Evolutionary conservation across 2,329 filamentous ascomycete genomes (phyloP), one percentile per base, ranked within the genome.

Genomic region (Chaetoscypha palmicola): DNA sequence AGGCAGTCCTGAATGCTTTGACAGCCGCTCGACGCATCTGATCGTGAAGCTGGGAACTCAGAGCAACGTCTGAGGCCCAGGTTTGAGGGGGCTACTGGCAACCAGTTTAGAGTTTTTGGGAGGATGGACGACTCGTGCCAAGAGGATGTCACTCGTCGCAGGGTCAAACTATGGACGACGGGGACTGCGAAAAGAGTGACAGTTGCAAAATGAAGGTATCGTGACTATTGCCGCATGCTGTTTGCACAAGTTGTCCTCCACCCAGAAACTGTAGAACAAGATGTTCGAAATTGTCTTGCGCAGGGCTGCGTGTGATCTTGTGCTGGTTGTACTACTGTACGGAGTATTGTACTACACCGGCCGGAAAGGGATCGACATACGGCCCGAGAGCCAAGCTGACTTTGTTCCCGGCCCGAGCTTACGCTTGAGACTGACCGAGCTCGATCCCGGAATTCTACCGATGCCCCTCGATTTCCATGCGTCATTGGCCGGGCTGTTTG

Each of bases 11-110:
- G 64, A 85, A 69, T 60, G 77, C 77, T 71, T 78, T 76, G 52
- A 80, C 67, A 56, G 78, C 76, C 66, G 76, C 82, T 68, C 81
- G 83, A 77, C 83, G 83, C 85, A 90, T 90, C 69, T 70, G 70
- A 59, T 52, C 45, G 43, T 47, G 28, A 23, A 50, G 33, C 22
- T 49, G 28, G n/a, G 36, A 33, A 30, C 38, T 47, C 36, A 35
- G 47, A 41, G 31, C 28, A 22, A 26, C 38, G 48, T 53, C 46
- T 50, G 49, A 51, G 44, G 38, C 47, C 45, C 23, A 35, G 26
- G 19, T 45, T 49, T n/a, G 31, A 23, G 24, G 22, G 24, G 11
- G 19, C 5, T 23, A 19, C 19, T 24, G 21, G 39, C 32, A 8
- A 24, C 19, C 19, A 8, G 5, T 23, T 22, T 9, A 22, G 20